Base-by-base conservation (phyloP, 2,329 filamentous ascomycete genomes). In the Hypoxylon rubiginosum region DNA sequence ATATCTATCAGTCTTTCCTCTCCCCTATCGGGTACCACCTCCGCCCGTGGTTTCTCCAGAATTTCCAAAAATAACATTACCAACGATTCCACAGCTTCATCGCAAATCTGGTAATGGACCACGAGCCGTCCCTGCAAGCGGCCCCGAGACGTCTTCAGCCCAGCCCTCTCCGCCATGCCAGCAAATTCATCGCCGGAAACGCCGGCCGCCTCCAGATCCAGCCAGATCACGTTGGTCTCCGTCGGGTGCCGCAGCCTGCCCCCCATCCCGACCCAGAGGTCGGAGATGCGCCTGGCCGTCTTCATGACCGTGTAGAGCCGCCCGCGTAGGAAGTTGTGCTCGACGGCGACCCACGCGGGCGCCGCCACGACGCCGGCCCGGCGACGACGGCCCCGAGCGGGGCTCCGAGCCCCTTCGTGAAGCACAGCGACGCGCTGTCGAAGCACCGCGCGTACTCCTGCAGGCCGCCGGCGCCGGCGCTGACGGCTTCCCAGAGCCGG, bases 221-320 rank as follows among this genome's bases (percentile, higher is more conserved):
- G 75, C 93, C 92, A 97, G 34, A 93, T 88, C 92, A 97, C 97
- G 80, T 97, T 97, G n/a, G 93, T 97, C 75, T 97, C 90, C 1
- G 92, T 90, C 0, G 91, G 90, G 64, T 90, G 84, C 19, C 84
- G 79, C 61, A 93, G 79, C 78, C 86, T 88, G 1, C 93, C 93
- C 4, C 93, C 93, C 55, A 90, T 82, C 15, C 80, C 81, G 4
- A 82, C 85, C 93, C 93, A 97, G 69, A 91, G 78, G n/a, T 82
- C 82, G 85, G 91, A 92, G 45, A 91, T 80, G 70, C 80, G 82
- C 75, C 85, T 86, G 0, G 92, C 91, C 60, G 86, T 86, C 46
- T 81, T 80, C 76, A 95, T 91, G 3, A 85, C 87, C 15, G 79
- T 80, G 28, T 79, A 78, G 49, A 95, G 81, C 72, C 86, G 86